Base-by-base conservation (phyloP, 768 basidiomycete species). In the Mycena crocata region DNA sequence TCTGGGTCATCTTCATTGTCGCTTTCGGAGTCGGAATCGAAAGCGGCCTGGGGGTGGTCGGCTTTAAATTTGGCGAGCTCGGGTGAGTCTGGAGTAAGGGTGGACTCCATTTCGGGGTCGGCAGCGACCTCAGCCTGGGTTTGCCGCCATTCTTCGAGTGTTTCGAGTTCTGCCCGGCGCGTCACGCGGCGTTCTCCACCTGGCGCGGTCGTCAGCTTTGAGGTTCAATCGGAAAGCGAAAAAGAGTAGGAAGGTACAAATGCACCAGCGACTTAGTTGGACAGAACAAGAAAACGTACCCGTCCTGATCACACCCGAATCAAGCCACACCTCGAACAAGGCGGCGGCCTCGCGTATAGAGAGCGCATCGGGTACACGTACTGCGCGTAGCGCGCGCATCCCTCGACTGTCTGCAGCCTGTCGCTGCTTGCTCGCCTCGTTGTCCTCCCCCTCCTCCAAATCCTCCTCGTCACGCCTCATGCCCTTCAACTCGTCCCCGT, bases 281-380 rank as follows among this genome's bases (percentile, higher is more conserved):
- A 51, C 62, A 19, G 7, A 46, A 42, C 45, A 65, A 60, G 61
- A 39, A 45, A 37, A 80, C 85, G 56, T 75, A 88, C 89, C 74
- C 24, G 85, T 78, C 59, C 85, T 81, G 52, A 92, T 68, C 0
- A 87, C 86, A 64, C 81, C 79, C 66, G 89, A 87, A 51, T 87
- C 86, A 71, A 85, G 87, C 92, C 92, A 95, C 19, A 94, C 68
- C 66, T 95, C 90, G 71, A 93, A 94, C 64, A 96, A 72, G 9
- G 88, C 87, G 26, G 85, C 85, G 0, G 94, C 94, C 76, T 97
- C 96, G 21, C 81, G 74, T 7, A 90, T 72, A 2, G 80, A 86
- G 71, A 96, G 76, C 68, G 84, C 78, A 26, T 85, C 87, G 0
- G 92, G 92, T 0, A 86, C 82, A 15, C 67, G 67, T 1, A 85